Evolutionary conservation across 192 early-diverging fungal species (phyloP).

Genomic region (Coemansia sp.): DNA sequence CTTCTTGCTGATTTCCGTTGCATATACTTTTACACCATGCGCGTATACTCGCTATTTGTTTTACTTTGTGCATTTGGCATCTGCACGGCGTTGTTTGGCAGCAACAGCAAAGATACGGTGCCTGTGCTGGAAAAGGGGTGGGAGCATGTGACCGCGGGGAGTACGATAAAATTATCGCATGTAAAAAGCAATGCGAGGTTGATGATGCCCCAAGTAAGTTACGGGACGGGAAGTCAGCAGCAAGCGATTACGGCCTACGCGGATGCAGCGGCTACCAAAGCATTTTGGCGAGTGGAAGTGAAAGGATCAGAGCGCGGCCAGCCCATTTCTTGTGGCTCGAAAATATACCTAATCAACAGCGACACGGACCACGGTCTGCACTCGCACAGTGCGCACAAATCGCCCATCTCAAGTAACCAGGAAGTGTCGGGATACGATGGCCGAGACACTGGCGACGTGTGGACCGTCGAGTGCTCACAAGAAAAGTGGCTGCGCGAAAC

Average conservation of each 20-base stretch:
- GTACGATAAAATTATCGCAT: conserved; percentile 47
- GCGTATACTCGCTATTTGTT: background rate
- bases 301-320: conserved; percentile 9
- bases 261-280: conserved; percentile 24
- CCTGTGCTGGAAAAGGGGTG: conserved; percentile 27
- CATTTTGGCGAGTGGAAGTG: conserved; percentile 33
- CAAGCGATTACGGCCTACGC: conserved; percentile 40
- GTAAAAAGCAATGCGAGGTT: conserved; percentile 29
- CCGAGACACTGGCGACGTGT: conserved; percentile 45
- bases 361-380: conserved; percentile 46
- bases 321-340: conserved; percentile 21
- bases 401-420: conserved; percentile 47
- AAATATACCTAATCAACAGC: conserved; percentile 42
- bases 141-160: conserved; percentile 42
- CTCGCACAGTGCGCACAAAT: conserved; percentile 39
- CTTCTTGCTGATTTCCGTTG: background rate
- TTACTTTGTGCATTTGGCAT: background rate
- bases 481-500: conserved; percentile 30
- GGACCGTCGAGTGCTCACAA: conserved; percentile 38
- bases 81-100: conserved; percentile 17
- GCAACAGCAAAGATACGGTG: background rate
- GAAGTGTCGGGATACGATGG: conserved; percentile 54
- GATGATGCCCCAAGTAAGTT: conserved; percentile 51
- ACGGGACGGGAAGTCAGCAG: conserved; percentile 55
- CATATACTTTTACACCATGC: background rate